Percentiles rank a stretch among this genome's conserved stretches.
Conservation (phyloP, 2,329 filamentous ascomycete genomes). For the Penicillium oxalicum region DNA sequence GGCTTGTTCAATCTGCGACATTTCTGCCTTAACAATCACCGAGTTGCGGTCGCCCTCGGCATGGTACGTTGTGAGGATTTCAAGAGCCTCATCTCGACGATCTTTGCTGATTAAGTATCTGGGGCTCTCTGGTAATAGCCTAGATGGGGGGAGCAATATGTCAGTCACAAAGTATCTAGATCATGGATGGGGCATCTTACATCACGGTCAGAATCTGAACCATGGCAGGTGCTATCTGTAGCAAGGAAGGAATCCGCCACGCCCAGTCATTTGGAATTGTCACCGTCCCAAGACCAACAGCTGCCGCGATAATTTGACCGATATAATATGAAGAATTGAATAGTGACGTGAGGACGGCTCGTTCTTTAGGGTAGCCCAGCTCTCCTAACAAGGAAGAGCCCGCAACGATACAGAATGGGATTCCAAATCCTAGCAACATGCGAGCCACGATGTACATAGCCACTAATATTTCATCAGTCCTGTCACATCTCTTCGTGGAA, state of each 20-base stretch:
- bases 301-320: slow-evolving; percentile 26
- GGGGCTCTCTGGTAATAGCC: slow-evolving; percentile 25
- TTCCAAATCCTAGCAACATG: slow-evolving; percentile 57
- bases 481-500: neutral
- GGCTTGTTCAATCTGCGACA: slow-evolving; percentile 55
- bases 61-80: slow-evolving; percentile 40
- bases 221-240: slow-evolving; percentile 37
- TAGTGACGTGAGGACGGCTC: slow-evolving; percentile 53
- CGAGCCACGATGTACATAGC: slow-evolving; percentile 57
- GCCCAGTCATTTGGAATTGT: slow-evolving; percentile 38
- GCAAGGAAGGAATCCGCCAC: slow-evolving; percentile 43
- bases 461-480: slow-evolving; percentile 26
- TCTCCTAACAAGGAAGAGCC: slow-evolving; percentile 56
- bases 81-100: slow-evolving; percentile 23
- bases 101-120: slow-evolving; percentile 13
- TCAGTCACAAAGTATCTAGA: neutral
- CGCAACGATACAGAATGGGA: slow-evolving; percentile 55
- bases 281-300: slow-evolving; percentile 25
- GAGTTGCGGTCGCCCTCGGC: slow-evolving; percentile 49
- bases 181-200: slow-evolving; percentile 9
- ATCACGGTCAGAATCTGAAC: slow-evolving; percentile 21
- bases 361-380: slow-evolving; percentile 56
- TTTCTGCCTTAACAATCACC: slow-evolving; percentile 53
- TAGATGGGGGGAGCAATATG: neutral
- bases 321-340: slow-evolving; percentile 50